Conservation (phyloP, 805 yeast species). For the Sugiyamaella mastotermitis region DNA sequence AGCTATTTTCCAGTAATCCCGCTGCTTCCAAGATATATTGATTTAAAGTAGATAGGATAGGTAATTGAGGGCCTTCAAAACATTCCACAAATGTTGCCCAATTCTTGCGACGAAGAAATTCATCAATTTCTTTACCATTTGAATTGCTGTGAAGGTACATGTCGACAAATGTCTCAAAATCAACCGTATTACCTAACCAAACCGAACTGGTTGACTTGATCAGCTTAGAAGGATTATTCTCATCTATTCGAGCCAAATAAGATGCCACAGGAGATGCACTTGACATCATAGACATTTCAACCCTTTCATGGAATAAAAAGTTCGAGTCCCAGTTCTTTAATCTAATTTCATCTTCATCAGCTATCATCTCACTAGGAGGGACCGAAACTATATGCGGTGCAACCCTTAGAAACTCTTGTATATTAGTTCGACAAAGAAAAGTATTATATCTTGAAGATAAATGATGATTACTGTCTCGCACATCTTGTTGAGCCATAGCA, state of each 20-base stretch:
- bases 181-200: constrained; percentile 83
- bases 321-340: constrained; percentile 37
- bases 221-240: too few species aligned
- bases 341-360: constrained; percentile 19
- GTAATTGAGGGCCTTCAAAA: constrained; percentile 24
- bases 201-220: constrained; percentile 34
- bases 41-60: constrained; percentile 18
- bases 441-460: constrained; percentile 13
- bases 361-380: constrained; percentile 16
- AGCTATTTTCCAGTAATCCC: neutral
- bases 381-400: constrained; percentile 23
- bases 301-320: constrained; percentile 62
- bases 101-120: constrained; percentile 10
- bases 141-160: constrained; percentile 1
- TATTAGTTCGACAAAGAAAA: constrained; percentile 16
- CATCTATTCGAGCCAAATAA: too few species aligned
- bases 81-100: constrained; percentile 35
- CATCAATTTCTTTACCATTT: constrained; percentile 2
- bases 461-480: constrained; percentile 14
- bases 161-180: constrained; percentile 33
- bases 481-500: constrained; percentile 17
- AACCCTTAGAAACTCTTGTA: constrained; percentile 14
- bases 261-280: constrained; percentile 54
- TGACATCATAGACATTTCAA: constrained; percentile 82
- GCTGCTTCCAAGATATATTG: constrained; percentile 21